Conservation (phyloP, 768 basidiomycete genomes). For the Pisolithus tinctorius region DNA sequence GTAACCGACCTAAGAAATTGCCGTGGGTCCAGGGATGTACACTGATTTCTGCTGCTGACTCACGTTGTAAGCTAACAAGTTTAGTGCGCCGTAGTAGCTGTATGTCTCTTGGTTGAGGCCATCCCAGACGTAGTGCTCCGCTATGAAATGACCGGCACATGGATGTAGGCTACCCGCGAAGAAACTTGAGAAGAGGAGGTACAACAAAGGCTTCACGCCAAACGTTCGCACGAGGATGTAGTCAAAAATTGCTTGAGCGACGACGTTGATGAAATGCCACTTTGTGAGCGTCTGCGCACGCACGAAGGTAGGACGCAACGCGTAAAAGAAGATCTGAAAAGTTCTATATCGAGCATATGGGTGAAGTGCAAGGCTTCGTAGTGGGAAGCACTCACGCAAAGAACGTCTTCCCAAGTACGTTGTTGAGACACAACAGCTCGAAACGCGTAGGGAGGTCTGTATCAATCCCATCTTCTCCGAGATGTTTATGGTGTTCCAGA, state of each 20-base stretch:
- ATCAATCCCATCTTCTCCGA: constrained; percentile 95
- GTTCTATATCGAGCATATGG: constrained; percentile 46
- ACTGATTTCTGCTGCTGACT: constrained; percentile 19
- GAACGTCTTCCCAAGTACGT: constrained; percentile 96
- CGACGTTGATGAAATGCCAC: constrained; percentile 83
- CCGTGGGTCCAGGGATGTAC: not conserved
- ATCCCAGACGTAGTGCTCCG: constrained; percentile 95
- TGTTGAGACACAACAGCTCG: constrained; percentile 83
- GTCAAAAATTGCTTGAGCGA: constrained; percentile 66
- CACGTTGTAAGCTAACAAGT: constrained; percentile 89
- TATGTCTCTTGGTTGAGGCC: constrained; percentile 92
- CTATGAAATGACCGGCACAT: constrained; percentile 95
- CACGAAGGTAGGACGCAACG: constrained; percentile 90
- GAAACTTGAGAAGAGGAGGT: constrained; percentile 86
- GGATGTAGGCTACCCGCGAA: constrained; percentile 96
- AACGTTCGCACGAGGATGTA: constrained; percentile 49
- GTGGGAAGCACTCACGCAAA: constrained; percentile 65
- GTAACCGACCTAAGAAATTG: constrained; percentile 71
- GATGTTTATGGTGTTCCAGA: constrained; percentile 92
- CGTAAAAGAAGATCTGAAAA: constrained; percentile 98
- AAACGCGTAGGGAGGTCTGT: constrained; percentile 87
- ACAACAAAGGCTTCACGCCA: constrained; percentile 52
- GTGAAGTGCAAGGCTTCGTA: not conserved
- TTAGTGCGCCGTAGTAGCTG: constrained; percentile 91
- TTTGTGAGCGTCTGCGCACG: constrained; percentile 71